Evolutionary conservation across 1,284 basidiomycete genomes (phyloP), one percentile per base, ranked within the genome.

Genomic region (Trametes sp.): DNA sequence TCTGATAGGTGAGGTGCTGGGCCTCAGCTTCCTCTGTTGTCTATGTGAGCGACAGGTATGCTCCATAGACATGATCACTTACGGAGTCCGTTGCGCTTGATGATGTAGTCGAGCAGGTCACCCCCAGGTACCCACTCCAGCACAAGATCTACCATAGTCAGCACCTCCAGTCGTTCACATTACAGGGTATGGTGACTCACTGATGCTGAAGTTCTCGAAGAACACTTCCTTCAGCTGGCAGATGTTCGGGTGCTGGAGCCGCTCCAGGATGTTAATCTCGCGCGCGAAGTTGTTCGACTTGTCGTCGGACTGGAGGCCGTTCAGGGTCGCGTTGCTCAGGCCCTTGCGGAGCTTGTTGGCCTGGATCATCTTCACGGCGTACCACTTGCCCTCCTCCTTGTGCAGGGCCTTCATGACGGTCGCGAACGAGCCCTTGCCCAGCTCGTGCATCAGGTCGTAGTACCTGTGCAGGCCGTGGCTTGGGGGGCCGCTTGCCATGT

Each of bases 61-160:
- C 57, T 49, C 58, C 21, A 16, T 0, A 1, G 13, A 4, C 19
- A 19, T 1, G 16, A 16, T 41, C 13, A 82, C 88, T 75, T 70
- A 92, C 90, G 66, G 2, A 94, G 71, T 2, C 90, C 89, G 3
- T 77, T 74, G 6, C 77, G 71, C 16, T 75, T 79, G 51, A 93
- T 73, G 65, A 96, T 94, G 69, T 87, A 88, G 66, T 95, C 91
- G 19, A 97, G 80, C n/a, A 98, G 79, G 75, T 98, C 95, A 0
- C 95, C 95, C 19, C 96, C 95, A 29, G 90, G 86, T 4, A 97
- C 83, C 64, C 88, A 87, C 76, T 95, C 93, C 58, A 94, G 78
- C 0, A 94, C 89, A 33, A 94, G 80, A 72, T 88, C 92, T 93
- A 63, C 16, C 9, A 19, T 21, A 21, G 44, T 59, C 28, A 41